phyloP scores from a whole-genome alignment of 495 filamentous ascomycete genomes.

The Chaetomidium leptoderma region DNA sequence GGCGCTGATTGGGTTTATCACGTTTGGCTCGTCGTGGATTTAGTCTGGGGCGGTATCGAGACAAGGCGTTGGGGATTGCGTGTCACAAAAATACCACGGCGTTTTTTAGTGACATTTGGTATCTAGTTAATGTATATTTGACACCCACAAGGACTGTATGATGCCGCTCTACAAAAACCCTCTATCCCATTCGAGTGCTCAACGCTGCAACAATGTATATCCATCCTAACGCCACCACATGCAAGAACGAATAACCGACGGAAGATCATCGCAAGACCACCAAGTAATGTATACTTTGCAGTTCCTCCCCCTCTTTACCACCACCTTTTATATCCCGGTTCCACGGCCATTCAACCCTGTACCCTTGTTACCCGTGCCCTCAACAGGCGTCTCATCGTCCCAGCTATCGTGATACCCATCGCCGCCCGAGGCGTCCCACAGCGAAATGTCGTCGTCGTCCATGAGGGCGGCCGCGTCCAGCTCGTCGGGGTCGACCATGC shows the following conservation, averaged over 20 bases:
- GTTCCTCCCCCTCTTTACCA: neutral
- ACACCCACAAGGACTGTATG: neutral
- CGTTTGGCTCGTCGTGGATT: conserved; percentile 3
- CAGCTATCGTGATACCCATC: conserved; percentile 37
- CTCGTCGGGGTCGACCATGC: conserved; percentile 35
- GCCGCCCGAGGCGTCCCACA: conserved; percentile 47
- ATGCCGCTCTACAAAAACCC: neutral
- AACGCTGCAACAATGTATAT: neutral
- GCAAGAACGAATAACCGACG: neutral
- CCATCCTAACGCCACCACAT: conserved; percentile 3
- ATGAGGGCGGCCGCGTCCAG: conserved; percentile 42
- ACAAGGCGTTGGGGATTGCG: conserved; percentile 4
- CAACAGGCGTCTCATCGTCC: conserved; percentile 28
- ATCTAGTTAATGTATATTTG: neutral
- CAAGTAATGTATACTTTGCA: neutral
- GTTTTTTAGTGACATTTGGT: too few species aligned
- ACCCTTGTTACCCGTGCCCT: too few species aligned
- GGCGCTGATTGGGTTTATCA: conserved; percentile 9
- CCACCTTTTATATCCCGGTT: neutral
- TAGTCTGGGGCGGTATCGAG: neutral
- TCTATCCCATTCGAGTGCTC: neutral
- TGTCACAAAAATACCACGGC: neutral
- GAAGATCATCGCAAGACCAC: neutral
- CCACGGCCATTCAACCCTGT: neutral
- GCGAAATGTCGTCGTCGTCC: conserved; percentile 59